These are phyloP conservation scores for Fraxinus greggii DNA, from an alignment of 305 asterid genomes.

Conservation along the genomic window DNA sequence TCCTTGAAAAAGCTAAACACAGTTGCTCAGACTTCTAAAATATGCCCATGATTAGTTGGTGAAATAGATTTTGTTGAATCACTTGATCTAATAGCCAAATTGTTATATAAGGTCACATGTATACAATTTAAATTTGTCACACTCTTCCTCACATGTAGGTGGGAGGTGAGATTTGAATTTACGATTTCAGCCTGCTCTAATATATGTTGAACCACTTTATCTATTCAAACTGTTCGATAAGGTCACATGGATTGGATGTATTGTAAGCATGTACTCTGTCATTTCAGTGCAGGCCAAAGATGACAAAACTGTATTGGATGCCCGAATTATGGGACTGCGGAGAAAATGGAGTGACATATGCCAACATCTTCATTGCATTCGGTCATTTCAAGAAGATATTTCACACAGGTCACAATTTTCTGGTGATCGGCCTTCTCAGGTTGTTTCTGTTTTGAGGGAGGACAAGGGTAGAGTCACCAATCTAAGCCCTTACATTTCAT, in stretches of 20 bases:
- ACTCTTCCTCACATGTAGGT: too few species aligned
- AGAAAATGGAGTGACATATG: constrained; percentile 89
- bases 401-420: constrained; percentile 36
- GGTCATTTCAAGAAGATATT: constrained; percentile 36
- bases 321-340: constrained; percentile 49
- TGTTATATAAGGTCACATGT: neutral
- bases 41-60: constrained; percentile 18
- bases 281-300: constrained; percentile 91
- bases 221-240: neutral
- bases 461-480: constrained; percentile 31
- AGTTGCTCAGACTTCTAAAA: neutral
- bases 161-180: neutral
- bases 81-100: neutral
- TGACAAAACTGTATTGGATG: constrained; percentile 50
- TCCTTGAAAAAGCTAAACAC: constrained; percentile 10
- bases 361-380: constrained; percentile 58
- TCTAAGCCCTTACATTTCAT: constrained; percentile 29
- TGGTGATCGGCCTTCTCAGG: constrained; percentile 25
- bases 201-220: neutral
- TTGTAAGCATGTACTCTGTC: constrained; percentile 48
- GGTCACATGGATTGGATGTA: neutral
- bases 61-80: constrained; percentile 23
- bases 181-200: neutral
- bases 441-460: constrained; percentile 31
- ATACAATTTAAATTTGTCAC: neutral